Conservation (phyloP, 2,329 filamentous ascomycete genomes). For the Colletotrichum truncatum region DNA sequence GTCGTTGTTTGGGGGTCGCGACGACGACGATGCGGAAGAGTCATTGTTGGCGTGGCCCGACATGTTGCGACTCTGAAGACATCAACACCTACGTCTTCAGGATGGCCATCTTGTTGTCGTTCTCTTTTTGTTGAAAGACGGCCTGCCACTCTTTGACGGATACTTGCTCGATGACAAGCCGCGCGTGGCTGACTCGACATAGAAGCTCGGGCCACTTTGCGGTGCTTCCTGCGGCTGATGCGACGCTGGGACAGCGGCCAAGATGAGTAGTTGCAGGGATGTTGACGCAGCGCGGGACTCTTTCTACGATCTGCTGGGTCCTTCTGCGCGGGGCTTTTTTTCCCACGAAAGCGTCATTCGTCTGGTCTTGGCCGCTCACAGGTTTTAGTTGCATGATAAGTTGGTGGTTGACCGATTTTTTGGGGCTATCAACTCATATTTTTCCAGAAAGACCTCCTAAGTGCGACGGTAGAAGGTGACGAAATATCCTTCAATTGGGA, state of each 20-base stretch:
- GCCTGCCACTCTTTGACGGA: not conserved
- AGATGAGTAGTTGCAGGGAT: slow-evolving; percentile 12
- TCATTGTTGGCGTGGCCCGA: slow-evolving; percentile 47
- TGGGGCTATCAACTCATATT: not conserved
- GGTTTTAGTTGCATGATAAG: not conserved
- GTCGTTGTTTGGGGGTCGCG: slow-evolving; percentile 30
- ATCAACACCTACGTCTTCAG: slow-evolving; percentile 19
- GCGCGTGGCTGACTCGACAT: slow-evolving; percentile 25
- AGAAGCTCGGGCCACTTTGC: slow-evolving; percentile 6
- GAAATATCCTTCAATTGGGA: no score
- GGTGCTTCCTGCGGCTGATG: slow-evolving; percentile 19
- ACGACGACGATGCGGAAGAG: slow-evolving; percentile 46
- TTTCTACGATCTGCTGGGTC: slow-evolving; percentile 20
- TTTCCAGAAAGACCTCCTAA: not conserved
- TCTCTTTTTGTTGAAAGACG: not conserved
- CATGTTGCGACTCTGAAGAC: slow-evolving; percentile 46
- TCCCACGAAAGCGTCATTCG: slow-evolving; percentile 14
- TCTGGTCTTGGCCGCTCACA: slow-evolving; percentile 8
- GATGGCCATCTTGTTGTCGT: slow-evolving; percentile 44
- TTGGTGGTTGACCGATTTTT: not conserved
- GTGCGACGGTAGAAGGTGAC: not conserved
- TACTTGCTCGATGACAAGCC: slow-evolving; percentile 13
- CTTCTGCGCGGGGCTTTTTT: slow-evolving; percentile 26
- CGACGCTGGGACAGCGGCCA: slow-evolving; percentile 4
- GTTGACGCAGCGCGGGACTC: slow-evolving; percentile 8